Evolutionary conservation across 371 early-diverging fungal genomes (phyloP), one percentile per base, ranked within the genome.

Genomic region (Thermomucor indicae-seudaticae): DNA sequence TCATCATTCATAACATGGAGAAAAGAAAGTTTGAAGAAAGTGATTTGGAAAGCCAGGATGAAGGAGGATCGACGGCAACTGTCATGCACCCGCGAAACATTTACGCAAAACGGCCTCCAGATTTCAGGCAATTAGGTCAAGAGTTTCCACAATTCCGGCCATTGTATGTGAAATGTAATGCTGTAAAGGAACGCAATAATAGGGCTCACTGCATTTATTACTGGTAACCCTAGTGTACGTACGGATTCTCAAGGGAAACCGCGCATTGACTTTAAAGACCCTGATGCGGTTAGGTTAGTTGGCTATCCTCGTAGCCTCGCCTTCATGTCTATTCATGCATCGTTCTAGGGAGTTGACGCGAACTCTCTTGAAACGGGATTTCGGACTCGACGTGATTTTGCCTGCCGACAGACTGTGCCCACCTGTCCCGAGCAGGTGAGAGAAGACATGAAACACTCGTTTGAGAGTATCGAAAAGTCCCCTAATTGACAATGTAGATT

Each of bases 321-420:
- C 22, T 1, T 19, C 4, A 37, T 16, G 30, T 3, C 11, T 55
- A 28, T 43, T 25, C 19, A 39, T 37, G 40, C 30, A 0, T 12
- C 2, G 16, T 24, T 12, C 12, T 20, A 75, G 77, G 51, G 79
- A 72, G 58, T 58, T 86, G 48, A 65, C 69, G 7, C 65, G 63
- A 20, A 82, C 81, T 23, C 39, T 85, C 4, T 49, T 89, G 48
- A 81, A 79, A 64, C 58, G 56, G 2, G 73, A 83, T 19, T 86
- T 86, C 57, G 50, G 57, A 16, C 51, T 88, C 6, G 55, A 72
- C 2, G 46, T 86, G 2, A 79, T 85, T 40, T 71, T 89, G 17
- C 87, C 87, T 1, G 29, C 78, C 3, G 81, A 86, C 49, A 62
- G 78, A 11, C 65, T 89, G 20, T 77, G 81, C 58, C 89, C 89